A percentile compares a stretch with the other conserved stretches of the same genome.
These are phyloP conservation scores for Lagenaria siceraria DNA, from an alignment of 306 rosid species.

Conservation along the genomic window DNA sequence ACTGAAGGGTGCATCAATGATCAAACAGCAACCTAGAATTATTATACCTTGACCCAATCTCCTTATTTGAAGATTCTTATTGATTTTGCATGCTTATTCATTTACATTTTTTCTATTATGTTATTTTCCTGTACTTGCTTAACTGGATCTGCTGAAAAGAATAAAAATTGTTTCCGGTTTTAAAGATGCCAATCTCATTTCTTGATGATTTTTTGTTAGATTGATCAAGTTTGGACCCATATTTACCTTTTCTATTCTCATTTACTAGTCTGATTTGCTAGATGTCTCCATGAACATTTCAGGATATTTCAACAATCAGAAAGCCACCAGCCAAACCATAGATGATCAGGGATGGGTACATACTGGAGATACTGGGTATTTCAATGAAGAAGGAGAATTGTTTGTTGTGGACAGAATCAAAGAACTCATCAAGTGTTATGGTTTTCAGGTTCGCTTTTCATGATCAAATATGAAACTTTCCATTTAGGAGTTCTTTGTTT, in stretches of 20 bases:
- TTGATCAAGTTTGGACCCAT: background rate
- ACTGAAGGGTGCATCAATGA: background rate
- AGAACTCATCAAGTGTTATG: constrained; percentile 37
- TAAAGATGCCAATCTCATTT: background rate
- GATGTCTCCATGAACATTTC: background rate
- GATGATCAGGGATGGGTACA: constrained; percentile 32
- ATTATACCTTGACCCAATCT: background rate
- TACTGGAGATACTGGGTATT: constrained; percentile 39
- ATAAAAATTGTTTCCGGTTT: background rate
- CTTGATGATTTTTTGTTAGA: background rate
- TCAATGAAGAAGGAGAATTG: constrained; percentile 26
- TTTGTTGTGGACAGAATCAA: constrained; percentile 36
- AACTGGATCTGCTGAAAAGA: background rate
- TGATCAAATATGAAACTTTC: background rate
- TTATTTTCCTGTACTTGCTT: background rate
- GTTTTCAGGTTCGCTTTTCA: constrained; percentile 22
- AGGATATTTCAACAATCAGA: constrained; percentile 35
- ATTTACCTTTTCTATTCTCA: background rate
- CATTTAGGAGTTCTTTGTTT: background rate
- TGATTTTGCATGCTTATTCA: background rate
- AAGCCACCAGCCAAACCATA: constrained; percentile 27
- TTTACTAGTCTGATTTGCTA: background rate
- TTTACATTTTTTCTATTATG: background rate
- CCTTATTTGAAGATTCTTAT: background rate
- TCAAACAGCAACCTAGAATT: background rate